Base-by-base conservation (phyloP, 2,329 filamentous ascomycete genomes). In the Cercospora sp. region DNA sequence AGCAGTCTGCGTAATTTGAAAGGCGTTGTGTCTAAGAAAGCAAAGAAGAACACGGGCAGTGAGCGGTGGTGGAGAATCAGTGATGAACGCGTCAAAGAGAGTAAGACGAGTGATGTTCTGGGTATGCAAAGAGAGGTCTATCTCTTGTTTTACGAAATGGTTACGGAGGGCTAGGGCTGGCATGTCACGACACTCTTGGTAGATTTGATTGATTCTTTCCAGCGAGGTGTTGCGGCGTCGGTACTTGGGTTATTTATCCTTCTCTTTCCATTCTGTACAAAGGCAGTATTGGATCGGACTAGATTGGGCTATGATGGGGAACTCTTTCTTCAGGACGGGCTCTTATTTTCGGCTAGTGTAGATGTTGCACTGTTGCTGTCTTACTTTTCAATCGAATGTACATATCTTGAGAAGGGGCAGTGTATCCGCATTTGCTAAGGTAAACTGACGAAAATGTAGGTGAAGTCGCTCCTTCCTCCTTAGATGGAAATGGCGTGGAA, bases 31-130 rank as follows among this genome's bases (percentile, higher is more conserved):
- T 18, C 60, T 28, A 57, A 65, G 61, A 60, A 81, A 18, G n/a
- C 53, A 23, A 69, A 70, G 53, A 87, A 85, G 73, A 89, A 87
- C 75, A 33, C 55, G 18, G 80, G 83, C 12, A 86, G 85, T 55
- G 90, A 96, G 76, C 89, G 91, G 48, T 99, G 95, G 95, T 99
- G 95, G 95, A 89, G 95, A 40, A 97, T 99, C 72, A 97, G 94
- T 72, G 95, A 99, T 78, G 95, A 99, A 73, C 97, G 96, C 80
- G 88, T 98, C 75, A 95, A 94, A 77, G 94, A 98, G 80, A 91
- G 93, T 73, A 97, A 94, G 83, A 98, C 94, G 5, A 88, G 86
- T 64, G 95, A 99, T 73, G 93, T 99, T 6, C 80, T 99, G 67
- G 88, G 89, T 7, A 97, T 97, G 93, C 93, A 97, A 80, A 90